Evolutionary conservation across 2,329 filamentous ascomycete species (phyloP), one percentile per base, ranked within the genome.

Genomic region (Chaetomiaceae sp.): DNA sequence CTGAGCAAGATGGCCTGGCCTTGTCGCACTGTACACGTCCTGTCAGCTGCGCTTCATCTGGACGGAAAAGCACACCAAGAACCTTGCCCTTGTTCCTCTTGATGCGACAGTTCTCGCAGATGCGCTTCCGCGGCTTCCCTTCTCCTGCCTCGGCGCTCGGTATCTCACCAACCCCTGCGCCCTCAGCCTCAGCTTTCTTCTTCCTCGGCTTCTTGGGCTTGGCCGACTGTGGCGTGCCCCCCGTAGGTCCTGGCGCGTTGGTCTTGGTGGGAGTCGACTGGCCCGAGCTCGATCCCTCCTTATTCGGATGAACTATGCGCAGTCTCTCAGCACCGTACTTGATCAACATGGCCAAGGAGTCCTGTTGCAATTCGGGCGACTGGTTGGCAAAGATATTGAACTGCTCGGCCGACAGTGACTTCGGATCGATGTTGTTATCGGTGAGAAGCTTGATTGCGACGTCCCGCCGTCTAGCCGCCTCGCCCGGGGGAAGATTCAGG

Each of bases 301-400:
- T 72, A 7, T 66, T 68, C 3, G 80, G 79, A 49, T 82, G 79
- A 5, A 84, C 76, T 45, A 84, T 82, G 11, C 77, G 72, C 22
- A 84, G 66, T 14, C 76, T 70, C 62, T 82, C 79, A 6, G 81
- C 80, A 19, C 81, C 81, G 51, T 82, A 82, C 60, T 74, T 76
- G 0, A 75, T 72, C 11, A 83, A 70, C 79, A 84, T 80, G 1
- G 70, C 72, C 14, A 84, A 66, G 0, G 81, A 83, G 49, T 79
- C 73, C 48, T 70, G 68, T 58, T 83, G 81, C 6, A 83, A 65
- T 3, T 76, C 72, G 0, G 80, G 79, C 0, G 79, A 75, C 65
- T 84, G 81, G 51, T 84, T 83, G 8, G 80, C 72, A 59, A 84
- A 81, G 15, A 82, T 83, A 59, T 70, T 75, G 56, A 83, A 81